Percentiles rank a stretch among this genome's conserved stretches.
These are phyloP conservation scores for Boletus insuetus DNA, from an alignment of 768 basidiomycete genomes.

Conservation along the genomic window DNA sequence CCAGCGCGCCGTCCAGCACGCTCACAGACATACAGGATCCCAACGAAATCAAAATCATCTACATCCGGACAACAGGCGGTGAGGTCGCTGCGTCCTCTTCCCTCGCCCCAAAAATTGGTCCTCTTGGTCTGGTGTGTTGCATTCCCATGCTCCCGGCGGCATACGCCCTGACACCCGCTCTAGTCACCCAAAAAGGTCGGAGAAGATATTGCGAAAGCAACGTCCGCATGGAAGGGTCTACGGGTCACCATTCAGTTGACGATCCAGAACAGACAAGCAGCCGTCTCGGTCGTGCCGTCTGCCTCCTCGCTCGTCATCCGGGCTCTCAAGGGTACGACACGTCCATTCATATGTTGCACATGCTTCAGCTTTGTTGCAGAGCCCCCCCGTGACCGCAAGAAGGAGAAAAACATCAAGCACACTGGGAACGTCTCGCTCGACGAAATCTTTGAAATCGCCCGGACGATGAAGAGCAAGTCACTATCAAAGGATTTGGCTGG, in stretches of 20 bases:
- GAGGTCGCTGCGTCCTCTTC: conserved; percentile 99
- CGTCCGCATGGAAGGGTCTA: conserved; percentile 97
- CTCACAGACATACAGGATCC: conserved; percentile 70
- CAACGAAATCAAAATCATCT: conserved; percentile 97
- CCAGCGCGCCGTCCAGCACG: neutral
- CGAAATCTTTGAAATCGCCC: conserved; percentile 92
- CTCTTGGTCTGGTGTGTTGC: conserved; percentile 89
- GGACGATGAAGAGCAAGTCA: conserved; percentile 93
- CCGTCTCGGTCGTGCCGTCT: conserved; percentile 94
- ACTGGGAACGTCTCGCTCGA: conserved; percentile 89
- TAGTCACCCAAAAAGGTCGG: conserved; percentile 99
- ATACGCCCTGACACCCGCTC: conserved; percentile 12
- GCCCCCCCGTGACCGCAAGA: conserved; percentile 98
- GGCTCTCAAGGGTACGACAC: conserved; percentile 90
- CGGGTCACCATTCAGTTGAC: conserved; percentile 98
- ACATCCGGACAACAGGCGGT: conserved; percentile 97
- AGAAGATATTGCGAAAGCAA: conserved; percentile 99
- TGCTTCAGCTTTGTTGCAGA: conserved; percentile 46
- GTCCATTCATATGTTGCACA: neutral
- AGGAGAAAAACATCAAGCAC: conserved; percentile 99
- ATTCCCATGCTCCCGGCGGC: neutral
- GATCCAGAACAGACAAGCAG: conserved; percentile 99
- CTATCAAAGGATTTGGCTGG: conserved; percentile 88
- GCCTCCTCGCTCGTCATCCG: conserved; percentile 97
- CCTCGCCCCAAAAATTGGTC: conserved; percentile 99